Percentiles rank a stretch among this genome's conserved stretches.
phyloP scores from a whole-genome alignment of 371 early-diverging fungal genomes.

The Lichtheimia ramosa region DNA sequence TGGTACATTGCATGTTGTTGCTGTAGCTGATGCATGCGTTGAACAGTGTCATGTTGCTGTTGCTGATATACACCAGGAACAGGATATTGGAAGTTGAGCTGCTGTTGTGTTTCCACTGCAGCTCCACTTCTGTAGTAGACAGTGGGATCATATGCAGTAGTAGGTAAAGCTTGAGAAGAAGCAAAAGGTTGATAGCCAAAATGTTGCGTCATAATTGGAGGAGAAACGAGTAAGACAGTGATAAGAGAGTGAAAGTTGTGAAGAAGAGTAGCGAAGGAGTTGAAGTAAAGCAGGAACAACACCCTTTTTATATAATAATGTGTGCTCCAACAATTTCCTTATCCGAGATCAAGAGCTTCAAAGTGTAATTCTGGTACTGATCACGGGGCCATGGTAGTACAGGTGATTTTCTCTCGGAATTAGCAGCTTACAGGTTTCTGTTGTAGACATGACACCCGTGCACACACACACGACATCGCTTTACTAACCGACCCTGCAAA shows the following conservation, averaged over 20 bases:
- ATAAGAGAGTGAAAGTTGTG: not conserved
- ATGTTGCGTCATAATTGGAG: not conserved
- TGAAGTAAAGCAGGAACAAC: not conserved
- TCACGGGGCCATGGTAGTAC: not conserved
- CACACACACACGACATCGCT: not conserved
- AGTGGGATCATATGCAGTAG: not conserved
- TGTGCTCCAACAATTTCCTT: not conserved
- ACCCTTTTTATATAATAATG: not conserved
- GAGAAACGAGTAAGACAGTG: not conserved
- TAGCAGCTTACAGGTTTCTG: not conserved
- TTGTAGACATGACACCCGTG: not conserved
- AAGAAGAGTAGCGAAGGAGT: not conserved
- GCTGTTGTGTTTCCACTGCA: not conserved
- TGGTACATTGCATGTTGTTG: conserved; percentile 12
- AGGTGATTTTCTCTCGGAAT: not conserved
- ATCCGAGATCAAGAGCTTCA: not conserved
- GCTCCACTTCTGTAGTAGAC: not conserved
- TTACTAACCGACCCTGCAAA: conserved; percentile 2
- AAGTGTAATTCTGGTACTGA: not conserved
- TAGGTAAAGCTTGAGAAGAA: not conserved
- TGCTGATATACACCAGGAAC: not conserved
- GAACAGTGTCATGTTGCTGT: not conserved
- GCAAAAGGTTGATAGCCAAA: not conserved
- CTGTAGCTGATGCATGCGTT: conserved; percentile 12
- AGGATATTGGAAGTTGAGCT: not conserved